phyloP scores from a whole-genome alignment of 2,329 filamentous ascomycete species.

The Colletotrichum limetticola region DNA sequence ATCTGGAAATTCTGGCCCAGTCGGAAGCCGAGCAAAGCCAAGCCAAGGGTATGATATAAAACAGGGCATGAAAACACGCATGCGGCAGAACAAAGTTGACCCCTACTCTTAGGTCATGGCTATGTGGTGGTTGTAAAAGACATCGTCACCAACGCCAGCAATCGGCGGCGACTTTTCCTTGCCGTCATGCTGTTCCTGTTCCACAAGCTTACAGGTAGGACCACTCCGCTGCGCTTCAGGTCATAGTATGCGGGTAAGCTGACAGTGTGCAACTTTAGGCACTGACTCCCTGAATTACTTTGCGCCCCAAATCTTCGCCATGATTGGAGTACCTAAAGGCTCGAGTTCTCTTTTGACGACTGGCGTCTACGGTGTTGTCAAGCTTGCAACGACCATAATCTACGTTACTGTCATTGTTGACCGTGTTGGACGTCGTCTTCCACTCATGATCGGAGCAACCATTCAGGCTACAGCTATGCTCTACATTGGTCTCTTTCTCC shows the following conservation, averaged over 20 bases:
- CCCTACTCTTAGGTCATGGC: constrained; percentile 30
- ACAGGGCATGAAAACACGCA: too few species aligned
- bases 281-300: constrained; percentile 54
- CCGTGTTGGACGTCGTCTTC: constrained; percentile 42
- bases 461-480: constrained; percentile 40
- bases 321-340: constrained; percentile 48
- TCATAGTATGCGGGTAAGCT: constrained; percentile 52
- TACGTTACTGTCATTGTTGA: constrained; percentile 45
- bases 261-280: constrained; percentile 39
- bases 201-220: constrained; percentile 54
- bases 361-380: constrained; percentile 44
- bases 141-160: constrained; percentile 43
- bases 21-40: constrained; percentile 28
- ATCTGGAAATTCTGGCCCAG: constrained; percentile 34
- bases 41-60: neutral
- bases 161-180: constrained; percentile 47
- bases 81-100: neutral
- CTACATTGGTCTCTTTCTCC: constrained; percentile 45
- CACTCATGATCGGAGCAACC: constrained; percentile 40
- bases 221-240: constrained; percentile 44
- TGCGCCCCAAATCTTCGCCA: constrained; percentile 48
- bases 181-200: constrained; percentile 50
- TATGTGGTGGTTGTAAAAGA: constrained; percentile 48
- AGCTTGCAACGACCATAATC: constrained; percentile 38
- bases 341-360: constrained; percentile 48